Base-by-base conservation (phyloP, 2,329 filamentous ascomycete species). In the Alternaria arborescens region DNA sequence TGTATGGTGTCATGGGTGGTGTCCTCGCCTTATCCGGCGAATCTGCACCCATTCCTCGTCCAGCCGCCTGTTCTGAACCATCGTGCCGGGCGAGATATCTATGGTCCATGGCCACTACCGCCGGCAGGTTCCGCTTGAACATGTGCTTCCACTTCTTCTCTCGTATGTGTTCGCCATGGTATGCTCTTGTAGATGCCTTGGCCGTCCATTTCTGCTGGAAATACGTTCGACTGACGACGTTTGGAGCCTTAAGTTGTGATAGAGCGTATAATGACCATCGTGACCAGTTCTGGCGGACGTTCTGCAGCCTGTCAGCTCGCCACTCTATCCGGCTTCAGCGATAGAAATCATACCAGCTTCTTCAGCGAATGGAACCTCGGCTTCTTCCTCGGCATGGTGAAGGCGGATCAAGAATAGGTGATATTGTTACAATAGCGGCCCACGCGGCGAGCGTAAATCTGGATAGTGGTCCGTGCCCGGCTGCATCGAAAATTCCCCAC, bases 161-260 rank as follows among this genome's bases (percentile, higher is more conserved):
- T 67, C 90, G 89, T 69, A 99, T 90, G 76, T 97, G 92, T 78
- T 97, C 94, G 80, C 94, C 95, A 82, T 99, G 95, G 80, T 98
- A 99, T 65, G 86, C 89, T 69, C 95, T 89, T 42, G 92, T 88
- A 66, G 89, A 79, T 22, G 93, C 88, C 81, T 99, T 99, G 73
- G 94, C 92, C 1, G 82, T 80, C 94, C 94, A 99, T 90, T 99
- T 99, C 82, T 98, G 94, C 85, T 98, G 94, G 86, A 97, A 99
- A 82, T 95, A 96, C 44, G 94, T 97, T 26, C 68, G 68, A 4
- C 58, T 52, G 2, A 51, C 52, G 26, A 61, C 52, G 16, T 71
- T 75, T 18, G 85, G 86, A 2, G 79, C 73, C 43, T 72, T 80
- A 34, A 87, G 74, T 68, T 86, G 86, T 52, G 84, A 82, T 67